These are phyloP conservation scores for Phoenix roebelenii DNA, from an alignment of 176 grass and related monocot genomes.

Conservation along the genomic window DNA sequence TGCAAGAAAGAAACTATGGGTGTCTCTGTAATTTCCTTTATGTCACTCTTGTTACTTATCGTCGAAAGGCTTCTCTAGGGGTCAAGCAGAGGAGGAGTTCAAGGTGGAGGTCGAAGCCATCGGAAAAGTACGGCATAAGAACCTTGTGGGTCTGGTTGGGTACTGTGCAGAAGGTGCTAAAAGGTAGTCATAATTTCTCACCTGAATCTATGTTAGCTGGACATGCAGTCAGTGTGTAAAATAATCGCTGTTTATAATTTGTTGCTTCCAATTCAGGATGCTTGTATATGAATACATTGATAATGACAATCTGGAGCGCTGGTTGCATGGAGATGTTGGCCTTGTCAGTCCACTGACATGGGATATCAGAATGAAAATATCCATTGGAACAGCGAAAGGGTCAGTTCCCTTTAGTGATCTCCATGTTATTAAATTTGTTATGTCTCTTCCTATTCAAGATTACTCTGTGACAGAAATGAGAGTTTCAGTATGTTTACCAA, in stretches of 20 bases:
- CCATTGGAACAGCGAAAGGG: slow-evolving; percentile 94
- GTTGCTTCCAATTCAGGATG: slow-evolving; percentile 42
- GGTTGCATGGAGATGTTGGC: slow-evolving; percentile 73
- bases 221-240: no score
- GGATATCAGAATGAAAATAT: slow-evolving; percentile 78
- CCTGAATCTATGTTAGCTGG: no score
- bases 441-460: no score
- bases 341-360: slow-evolving; percentile 56
- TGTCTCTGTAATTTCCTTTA: no score
- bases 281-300: slow-evolving; percentile 97
- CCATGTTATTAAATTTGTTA: no score
- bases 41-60: no score
- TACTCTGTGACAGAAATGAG: no score
- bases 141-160: slow-evolving; percentile 73
- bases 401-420: slow-evolving; percentile 12
- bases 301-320: slow-evolving; percentile 90
- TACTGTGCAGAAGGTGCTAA: slow-evolving; percentile 84
- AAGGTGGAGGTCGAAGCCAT: slow-evolving; percentile 98
- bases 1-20: no score
- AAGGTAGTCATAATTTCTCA: slow-evolving; percentile 35
- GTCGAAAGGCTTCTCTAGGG: slow-evolving; percentile 29
- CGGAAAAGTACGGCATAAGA: slow-evolving; percentile 90
- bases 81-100: slow-evolving; percentile 95
- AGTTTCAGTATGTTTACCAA: no score
- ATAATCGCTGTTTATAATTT: background rate